Base-by-base conservation (phyloP, 2,329 filamentous ascomycete genomes). In the Aspergillus sp. region DNA sequence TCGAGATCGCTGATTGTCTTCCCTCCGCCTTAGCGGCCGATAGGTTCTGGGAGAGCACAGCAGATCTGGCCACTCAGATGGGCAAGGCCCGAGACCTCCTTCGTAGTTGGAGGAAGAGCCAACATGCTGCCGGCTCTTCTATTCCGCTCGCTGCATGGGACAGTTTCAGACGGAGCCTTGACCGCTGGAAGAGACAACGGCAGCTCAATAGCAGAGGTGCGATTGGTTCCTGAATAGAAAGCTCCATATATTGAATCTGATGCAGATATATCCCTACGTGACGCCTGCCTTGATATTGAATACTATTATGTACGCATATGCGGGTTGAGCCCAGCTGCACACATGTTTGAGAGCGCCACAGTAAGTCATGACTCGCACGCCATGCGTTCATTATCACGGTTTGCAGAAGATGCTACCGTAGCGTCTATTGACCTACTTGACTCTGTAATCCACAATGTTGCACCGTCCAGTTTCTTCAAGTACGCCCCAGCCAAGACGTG, bases 241-340 rank as follows among this genome's bases (percentile, higher is more conserved):
- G 20, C 6, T 5, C 24, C 24, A 7, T 24, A 7, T 24, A 24
- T 24, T 24, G 6, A 24, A 7, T 24, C 24, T 5, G 15, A 34
- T 37, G 4, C 15, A 9, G 37, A 56, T 11, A 8, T 40, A 15
- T 33, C 53, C 5, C 17, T 56, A 1, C 45, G 46, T 5, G 22
- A 20, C 9, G 20, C 45, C 20, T 56, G 53, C 20, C 46, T 56
- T 3, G 34, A 56, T 13, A 50, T 56, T 9, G 53, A 56, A 50
- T 56, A 56, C 22, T 56, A 50, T 17, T 56, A 56, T 15, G 30
- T 56, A 24, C 44, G 53, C 2, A 37, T 56, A 12, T 56, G 53
- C 30, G 53, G 53, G 3, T 30, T 56, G 2, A 56, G 53, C 34
- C 53, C 53, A 3, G 45, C 53, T 2, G 45, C 53, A 2, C 53